Evolutionary conservation across 805 yeast species (phyloP), one percentile per base, ranked within the genome.

Genomic region (Brettanomyces custersianus): DNA sequence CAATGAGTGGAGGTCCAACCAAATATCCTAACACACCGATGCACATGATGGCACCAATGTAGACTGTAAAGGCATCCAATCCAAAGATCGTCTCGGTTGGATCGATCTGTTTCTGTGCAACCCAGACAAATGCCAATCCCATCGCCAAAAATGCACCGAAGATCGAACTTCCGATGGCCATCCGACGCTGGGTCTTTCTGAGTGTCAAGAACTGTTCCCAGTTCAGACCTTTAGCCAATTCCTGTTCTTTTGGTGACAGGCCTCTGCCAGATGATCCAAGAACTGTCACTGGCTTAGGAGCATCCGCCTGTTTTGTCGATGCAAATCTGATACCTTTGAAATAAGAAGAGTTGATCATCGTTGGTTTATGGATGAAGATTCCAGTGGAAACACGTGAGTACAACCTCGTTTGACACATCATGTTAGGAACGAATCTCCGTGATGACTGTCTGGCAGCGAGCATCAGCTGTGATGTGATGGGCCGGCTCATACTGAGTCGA

Each of bases 11-110:
- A 31, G 97, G 97, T 2, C 97, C 97, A 33, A 77, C 63, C 46
- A 87, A 60, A 52, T 76, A 86, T 3, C 96, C 96, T 24, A 80
- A 55, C 31, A 75, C 76, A 19, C 90, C 90, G 11, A 83, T 77
- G 11, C 77, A 65, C 37, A 81, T 58, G 30, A 87, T 73, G 1
- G 80, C 87, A 29, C 81, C 85, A 26, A 82, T 77, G 52, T 80
- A 70, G 27, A 85, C 84, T 57, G 83, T 74, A 47, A 84, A 66
- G n/a, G 95, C 86, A 53, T 92, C 97, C 41, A 90, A 68, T 2
- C 97, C 98, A 59, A 82, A 72, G 34, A 90, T 70, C 27, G 94
- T 86, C 28, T 85, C 84, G 30, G 94, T 86, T 25, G 90, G 82
- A 55, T 90, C 96, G 41, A 92, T 75, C 53, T 85, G 92, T 46